Evolutionary conservation across 306 rosid genomes (phyloP).

Genomic region (peach (Prunus persica)): DNA sequence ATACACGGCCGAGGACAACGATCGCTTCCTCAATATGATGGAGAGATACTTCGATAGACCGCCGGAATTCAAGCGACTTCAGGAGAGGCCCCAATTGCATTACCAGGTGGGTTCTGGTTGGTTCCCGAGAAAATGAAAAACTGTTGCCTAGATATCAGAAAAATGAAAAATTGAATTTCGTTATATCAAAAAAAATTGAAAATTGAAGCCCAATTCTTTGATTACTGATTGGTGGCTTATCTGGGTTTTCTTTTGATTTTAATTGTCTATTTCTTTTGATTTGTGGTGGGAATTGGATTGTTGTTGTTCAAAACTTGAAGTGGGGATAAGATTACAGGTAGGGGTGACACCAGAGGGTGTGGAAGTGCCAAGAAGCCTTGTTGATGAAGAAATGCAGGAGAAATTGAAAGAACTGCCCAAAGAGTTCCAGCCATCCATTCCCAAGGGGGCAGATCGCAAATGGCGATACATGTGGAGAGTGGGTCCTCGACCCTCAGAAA

Average conservation of each 20-base stretch:
- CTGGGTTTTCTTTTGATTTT: not conserved
- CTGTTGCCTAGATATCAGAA: not conserved
- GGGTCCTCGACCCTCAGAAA: slow-evolving; percentile 76
- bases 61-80: slow-evolving; percentile 58
- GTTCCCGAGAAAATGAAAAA: not conserved
- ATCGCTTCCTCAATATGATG: slow-evolving; percentile 94
- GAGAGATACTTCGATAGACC: slow-evolving; percentile 70
- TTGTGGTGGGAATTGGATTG: slow-evolving; percentile 1
- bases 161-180: not conserved
- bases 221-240: not conserved
- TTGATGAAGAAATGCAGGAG: slow-evolving; percentile 84
- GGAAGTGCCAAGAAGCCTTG: slow-evolving; percentile 88
- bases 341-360: slow-evolving; percentile 94
- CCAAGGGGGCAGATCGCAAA: slow-evolving; percentile 80
- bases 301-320: not conserved
- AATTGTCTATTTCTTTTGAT: not conserved
- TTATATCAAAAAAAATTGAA: not conserved
- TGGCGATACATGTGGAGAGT: slow-evolving; percentile 98
- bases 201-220: not conserved
- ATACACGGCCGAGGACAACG: slow-evolving; percentile 74
- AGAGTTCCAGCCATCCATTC: slow-evolving; percentile 57
- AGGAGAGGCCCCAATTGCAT: slow-evolving; percentile 82
- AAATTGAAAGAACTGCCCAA: slow-evolving; percentile 67
- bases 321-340: slow-evolving; percentile 46
- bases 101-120: slow-evolving; percentile 54